Evolutionary conservation across 805 yeast genomes (phyloP).

Genomic region (Kuraishia piskuri): DNA sequence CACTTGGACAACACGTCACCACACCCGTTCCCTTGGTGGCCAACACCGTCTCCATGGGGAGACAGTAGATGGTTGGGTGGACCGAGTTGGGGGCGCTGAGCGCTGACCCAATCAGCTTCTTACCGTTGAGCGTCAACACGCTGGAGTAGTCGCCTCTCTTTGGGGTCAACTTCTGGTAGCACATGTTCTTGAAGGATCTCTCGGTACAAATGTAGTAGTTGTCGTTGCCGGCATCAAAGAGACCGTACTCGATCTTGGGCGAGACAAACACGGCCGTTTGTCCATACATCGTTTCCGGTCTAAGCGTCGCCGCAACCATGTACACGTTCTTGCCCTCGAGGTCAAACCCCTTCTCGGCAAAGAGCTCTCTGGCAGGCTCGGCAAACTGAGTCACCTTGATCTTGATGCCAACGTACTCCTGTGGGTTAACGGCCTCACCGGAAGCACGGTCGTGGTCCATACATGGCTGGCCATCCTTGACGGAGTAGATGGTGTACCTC

Average conservation of each 20-base stretch:
- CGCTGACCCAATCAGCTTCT: constrained; percentile 73
- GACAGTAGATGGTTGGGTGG: constrained; percentile 61
- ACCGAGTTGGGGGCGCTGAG: constrained; percentile 79
- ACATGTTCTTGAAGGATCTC: constrained; percentile 96
- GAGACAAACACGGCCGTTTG: constrained; percentile 98
- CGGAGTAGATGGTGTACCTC: constrained; percentile 94
- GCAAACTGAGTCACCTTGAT: constrained; percentile 61
- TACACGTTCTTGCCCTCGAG: constrained; percentile 52
- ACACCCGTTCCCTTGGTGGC: constrained; percentile 98
- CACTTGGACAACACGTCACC: constrained; percentile 98
- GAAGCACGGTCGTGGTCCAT: constrained; percentile 97
- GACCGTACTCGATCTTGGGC: constrained; percentile 87
- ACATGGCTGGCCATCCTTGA: constrained; percentile 98
- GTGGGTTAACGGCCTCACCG: constrained; percentile 96
- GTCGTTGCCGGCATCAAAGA: constrained; percentile 75
- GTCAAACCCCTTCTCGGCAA: constrained; percentile 40
- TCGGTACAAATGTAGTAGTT: constrained; percentile 80
- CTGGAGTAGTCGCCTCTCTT: constrained; percentile 70
- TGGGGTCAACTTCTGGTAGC: constrained; percentile 89
- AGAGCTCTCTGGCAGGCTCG: constrained; percentile 43
- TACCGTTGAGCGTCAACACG: constrained; percentile 54
- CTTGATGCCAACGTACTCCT: constrained; percentile 92
- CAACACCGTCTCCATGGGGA: constrained; percentile 96
- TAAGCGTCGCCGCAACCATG: constrained; percentile 91
- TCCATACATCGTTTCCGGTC: constrained; percentile 99